Base-by-base conservation (phyloP, 495 filamentous ascomycete genomes). In the Penicillium robsamsonii region DNA sequence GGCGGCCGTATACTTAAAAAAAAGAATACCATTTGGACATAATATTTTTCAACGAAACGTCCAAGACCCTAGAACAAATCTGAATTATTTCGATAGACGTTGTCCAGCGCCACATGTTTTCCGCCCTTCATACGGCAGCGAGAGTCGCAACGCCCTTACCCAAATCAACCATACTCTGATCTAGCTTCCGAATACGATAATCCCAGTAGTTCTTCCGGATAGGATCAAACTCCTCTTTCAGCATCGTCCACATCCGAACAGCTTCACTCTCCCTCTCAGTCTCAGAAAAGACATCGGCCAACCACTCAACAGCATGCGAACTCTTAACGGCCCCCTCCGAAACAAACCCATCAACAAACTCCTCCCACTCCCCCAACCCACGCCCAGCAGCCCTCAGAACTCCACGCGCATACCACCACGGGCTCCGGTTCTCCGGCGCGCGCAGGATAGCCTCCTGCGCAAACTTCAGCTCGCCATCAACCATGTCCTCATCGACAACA, bases 151-250 rank as follows among this genome's bases (percentile, higher is more conserved):
- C 17, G 4, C 4, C 10, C 50, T 31, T 13, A 10, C 50, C 9
- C 24, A 51, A 47, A 40, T 44, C 42, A 62, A 51, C 63, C 9
- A 41, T 53, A 49, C 58, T 53, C 44, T 54, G 48, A 11, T 46
- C 61, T 49, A 87, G 63, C 54, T 71, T 55, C 37, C 60, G 67
- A 63, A 84, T 84, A 64, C 86, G 78, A 73, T 91, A 96, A 63
- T 88, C 82, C 94, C 95, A 98, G 72, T 97, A 97, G 61, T 91
- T 91, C 59, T 82, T 84, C 38, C 95, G 76, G 57, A 98, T 89
- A 8, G 89, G 89, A 79, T 98, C 94, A 77, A 88, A 97, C 79
- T 84, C 91, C 63, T 88, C 83, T 33, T 84, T 88, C 57, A 98
- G 73, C 54, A 96, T 67, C 38, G 81, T 81, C 61, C 96, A 69